Base-by-base conservation (phyloP, 768 basidiomycete genomes). In the Russula compacta region DNA sequence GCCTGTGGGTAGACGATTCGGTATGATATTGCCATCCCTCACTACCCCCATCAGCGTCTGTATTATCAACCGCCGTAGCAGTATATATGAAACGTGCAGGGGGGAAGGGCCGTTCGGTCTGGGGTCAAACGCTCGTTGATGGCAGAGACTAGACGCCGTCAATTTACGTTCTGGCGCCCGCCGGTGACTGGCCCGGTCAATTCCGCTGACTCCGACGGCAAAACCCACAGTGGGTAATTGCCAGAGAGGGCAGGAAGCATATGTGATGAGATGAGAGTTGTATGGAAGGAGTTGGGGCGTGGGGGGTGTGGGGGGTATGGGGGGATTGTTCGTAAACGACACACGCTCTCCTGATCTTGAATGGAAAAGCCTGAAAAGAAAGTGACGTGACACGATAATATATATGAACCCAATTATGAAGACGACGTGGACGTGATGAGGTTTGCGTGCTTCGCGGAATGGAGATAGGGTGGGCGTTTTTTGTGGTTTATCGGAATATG, bases 371-470 rank as follows among this genome's bases (percentile, higher is more conserved):
- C n/a, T 29, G 24, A 29, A 29, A 3, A 29, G n/a, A 29, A 29
- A 29, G 24, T 29, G 24, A 29, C 24, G 3, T 29, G 24, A 29
- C 24, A 29, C 24, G 24, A 29, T 29, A 29, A 29, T 29, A 29
- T 29, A 29, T 3, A n/a, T n/a, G n/a, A n/a, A n/a, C n/a, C 44
- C 14, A 24, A 47, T 24, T 24, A 2, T 21, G 24, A 47, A 14
- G 24, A 24, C 46, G 14, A 10, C 43, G 43, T 4, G n/a, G 43
- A n/a, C 15, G 43, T 44, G 43, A 11, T 48, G 33, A 10, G 19
- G n/a, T n/a, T 33, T 53, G 56, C 60, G 60, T 61, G 55, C 55
- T 61, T 61, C 60, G 60, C 60, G 60, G 60, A 21, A 57, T 61
- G 60, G 60, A 57, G 56, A 52, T 61, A 53, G 6, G 9, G 60